A percentile compares a stretch with the other conserved stretches of the same genome.
phyloP scores from a whole-genome alignment of 1,284 basidiomycete genomes.

The Trametes polyzona region DNA sequence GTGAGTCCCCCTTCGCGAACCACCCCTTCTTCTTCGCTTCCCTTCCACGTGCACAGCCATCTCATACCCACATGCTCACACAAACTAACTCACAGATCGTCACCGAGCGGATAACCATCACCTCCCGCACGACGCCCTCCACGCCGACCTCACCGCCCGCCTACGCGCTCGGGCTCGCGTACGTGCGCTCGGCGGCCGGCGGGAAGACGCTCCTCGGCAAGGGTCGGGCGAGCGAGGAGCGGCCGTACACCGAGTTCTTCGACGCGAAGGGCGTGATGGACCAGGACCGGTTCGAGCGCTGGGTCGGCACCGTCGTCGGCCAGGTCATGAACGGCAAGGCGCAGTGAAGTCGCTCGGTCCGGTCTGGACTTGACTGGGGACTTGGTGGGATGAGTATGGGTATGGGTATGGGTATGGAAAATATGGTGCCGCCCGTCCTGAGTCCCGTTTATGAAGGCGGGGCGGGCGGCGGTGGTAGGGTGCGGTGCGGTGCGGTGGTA shows the following conservation, averaged over 20 bases:
- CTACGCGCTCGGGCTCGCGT: conserved; percentile 66
- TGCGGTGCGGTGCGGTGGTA: no score
- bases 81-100: conserved; percentile 59
- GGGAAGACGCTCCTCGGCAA: conserved; percentile 78
- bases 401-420: neutral
- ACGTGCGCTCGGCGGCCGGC: conserved; percentile 73
- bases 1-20: conserved; percentile 53
- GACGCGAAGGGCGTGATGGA: conserved; percentile 72
- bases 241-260: conserved; percentile 70
- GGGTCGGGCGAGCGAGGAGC: conserved; percentile 55
- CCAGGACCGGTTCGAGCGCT: conserved; percentile 69
- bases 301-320: conserved; percentile 69
- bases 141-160: conserved; percentile 51
- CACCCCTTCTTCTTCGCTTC: conserved; percentile 1
- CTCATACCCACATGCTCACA: neutral
- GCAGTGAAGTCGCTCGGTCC: neutral
- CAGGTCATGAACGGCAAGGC: conserved; percentile 40
- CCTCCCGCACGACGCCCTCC: conserved; percentile 63
- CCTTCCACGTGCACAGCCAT: neutral
- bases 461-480: no score
- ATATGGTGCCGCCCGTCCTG: neutral
- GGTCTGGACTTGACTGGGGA: neutral
- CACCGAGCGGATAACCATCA: conserved; percentile 78
- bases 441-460: neutral
- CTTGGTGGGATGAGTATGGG: neutral